Base-by-base conservation (phyloP, 169 alveolate species). In the Plasmodium cynomolgi region DNA sequence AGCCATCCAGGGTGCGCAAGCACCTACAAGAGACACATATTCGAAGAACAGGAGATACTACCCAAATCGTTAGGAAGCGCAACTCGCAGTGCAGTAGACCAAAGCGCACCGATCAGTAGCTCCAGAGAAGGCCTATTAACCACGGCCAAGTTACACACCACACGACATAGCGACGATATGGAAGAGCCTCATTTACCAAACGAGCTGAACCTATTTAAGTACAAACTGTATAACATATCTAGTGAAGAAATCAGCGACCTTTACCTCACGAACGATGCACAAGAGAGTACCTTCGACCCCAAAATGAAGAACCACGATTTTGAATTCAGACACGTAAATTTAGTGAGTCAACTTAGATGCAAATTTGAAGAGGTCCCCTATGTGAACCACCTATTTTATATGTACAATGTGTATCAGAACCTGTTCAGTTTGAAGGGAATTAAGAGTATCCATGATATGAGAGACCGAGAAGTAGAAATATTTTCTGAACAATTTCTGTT, bases 211-310 rank as follows among this genome's bases (percentile, higher is more conserved):
- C 79, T 34, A 37, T 86, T 86, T 31, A 86, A 86, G 71, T 77
- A 86, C 71, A 86, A 86, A 29, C 81, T 86, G 47, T 86, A 86
- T 15, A 86, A 77, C 47, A 86, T 56, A 75, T 56, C 84, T 1
- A 74, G 23, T 54, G 93, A 86, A 86, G 93, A 86, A 77, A 54
- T 86, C 6, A 86, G 47, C 50, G 44, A 86, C 44, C n/a, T 77
- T 11, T 86, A 86, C 44, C 47, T 86, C n/a, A 86, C 72, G 50
- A 58, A 86, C 31, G 93, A 77, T n/a, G 17, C 47, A 0, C 29
- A 73, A 9, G 88, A 54, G 15, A 54, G 34, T 1, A 33, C 17
- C 26, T 41, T 58, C 39, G 13, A 7, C 31, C 68, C 54, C 2
- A 0, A 7, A 34, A 2, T 34, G 29, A 17, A 17, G 3, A 41